Conservation (phyloP, 2,329 filamentous ascomycete species). For the Colletotrichum spinosum region DNA sequence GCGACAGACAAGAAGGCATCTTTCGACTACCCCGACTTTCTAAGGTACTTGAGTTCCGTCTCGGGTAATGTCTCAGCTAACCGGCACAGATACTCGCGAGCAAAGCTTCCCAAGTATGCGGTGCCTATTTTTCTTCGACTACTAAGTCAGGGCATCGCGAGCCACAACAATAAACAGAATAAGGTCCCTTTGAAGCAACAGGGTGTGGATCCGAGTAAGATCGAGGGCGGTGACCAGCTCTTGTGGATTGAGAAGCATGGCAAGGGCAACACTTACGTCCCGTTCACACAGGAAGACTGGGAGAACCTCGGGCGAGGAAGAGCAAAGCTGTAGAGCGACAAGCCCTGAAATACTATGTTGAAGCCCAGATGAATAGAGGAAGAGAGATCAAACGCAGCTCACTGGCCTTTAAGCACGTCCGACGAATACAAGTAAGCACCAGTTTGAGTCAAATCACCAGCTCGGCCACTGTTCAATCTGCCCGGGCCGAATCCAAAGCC, state of each 20-base stretch:
- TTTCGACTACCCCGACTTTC: slow-evolving; percentile 71
- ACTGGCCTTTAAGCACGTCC: neutral
- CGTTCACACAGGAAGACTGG: slow-evolving; percentile 71
- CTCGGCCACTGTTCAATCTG: neutral
- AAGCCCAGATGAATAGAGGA: neutral
- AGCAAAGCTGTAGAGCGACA: slow-evolving; percentile 22
- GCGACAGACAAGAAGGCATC: slow-evolving; percentile 56
- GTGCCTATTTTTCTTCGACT: slow-evolving; percentile 80
- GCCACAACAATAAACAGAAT: slow-evolving; percentile 84
- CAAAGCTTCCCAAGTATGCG: slow-evolving; percentile 76
- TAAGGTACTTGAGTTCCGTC: slow-evolving; percentile 51
- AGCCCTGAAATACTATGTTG: neutral
- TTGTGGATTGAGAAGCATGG: slow-evolving; percentile 66
- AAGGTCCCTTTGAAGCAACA: slow-evolving; percentile 70
- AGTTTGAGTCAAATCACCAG: neutral
- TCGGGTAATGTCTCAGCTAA: no score
- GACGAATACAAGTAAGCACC: neutral
- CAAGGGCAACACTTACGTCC: slow-evolving; percentile 66
- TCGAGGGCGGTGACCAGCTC: slow-evolving; percentile 52
- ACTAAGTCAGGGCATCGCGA: slow-evolving; percentile 64
- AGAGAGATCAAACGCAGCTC: neutral
- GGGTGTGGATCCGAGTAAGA: slow-evolving; percentile 28
- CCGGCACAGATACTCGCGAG: slow-evolving; percentile 59
- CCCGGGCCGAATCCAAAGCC: neutral
- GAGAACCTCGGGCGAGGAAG: slow-evolving; percentile 38